Conservation (phyloP, 2,329 filamentous ascomycete species). For the Blastomyces parvus region DNA sequence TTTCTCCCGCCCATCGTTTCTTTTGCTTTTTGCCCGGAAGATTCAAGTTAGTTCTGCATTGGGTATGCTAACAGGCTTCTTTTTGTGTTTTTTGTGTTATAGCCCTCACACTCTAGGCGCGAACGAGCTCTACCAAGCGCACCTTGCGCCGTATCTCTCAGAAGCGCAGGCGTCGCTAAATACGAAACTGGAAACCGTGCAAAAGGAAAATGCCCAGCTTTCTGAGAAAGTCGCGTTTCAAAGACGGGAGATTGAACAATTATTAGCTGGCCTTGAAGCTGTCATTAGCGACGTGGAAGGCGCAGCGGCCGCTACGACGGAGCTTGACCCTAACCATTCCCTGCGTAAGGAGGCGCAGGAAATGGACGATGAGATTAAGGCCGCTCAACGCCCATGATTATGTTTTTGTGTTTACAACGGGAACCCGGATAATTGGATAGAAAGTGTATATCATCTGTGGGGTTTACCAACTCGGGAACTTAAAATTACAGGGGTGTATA, state of each 20-base stretch:
- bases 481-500: neutral
- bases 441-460: neutral
- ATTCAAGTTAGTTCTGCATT: neutral
- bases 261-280: constrained; percentile 47
- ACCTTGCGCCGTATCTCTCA: constrained; percentile 48
- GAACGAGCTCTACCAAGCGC: constrained; percentile 48
- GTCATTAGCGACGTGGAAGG: constrained; percentile 50
- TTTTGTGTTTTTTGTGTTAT: neutral
- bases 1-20: constrained; percentile 8
- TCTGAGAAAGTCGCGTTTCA: constrained; percentile 45
- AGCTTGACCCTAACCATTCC: constrained; percentile 30
- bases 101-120: constrained; percentile 52
- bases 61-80: neutral
- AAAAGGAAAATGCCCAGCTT: constrained; percentile 46
- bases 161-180: constrained; percentile 43
- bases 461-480: neutral
- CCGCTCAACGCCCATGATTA: constrained; percentile 16
- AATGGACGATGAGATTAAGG: constrained; percentile 36
- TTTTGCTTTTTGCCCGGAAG: neutral
- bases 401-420: neutral
- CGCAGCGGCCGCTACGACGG: constrained; percentile 35
- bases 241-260: constrained; percentile 46
- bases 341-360: constrained; percentile 35
- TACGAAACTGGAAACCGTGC: constrained; percentile 40
- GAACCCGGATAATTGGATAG: neutral